Percentiles rank a stretch among this genome's conserved stretches.
Evolutionary conservation across 2,329 filamentous ascomycete genomes (phyloP).

Genomic region (Westerdykella ornata): DNA sequence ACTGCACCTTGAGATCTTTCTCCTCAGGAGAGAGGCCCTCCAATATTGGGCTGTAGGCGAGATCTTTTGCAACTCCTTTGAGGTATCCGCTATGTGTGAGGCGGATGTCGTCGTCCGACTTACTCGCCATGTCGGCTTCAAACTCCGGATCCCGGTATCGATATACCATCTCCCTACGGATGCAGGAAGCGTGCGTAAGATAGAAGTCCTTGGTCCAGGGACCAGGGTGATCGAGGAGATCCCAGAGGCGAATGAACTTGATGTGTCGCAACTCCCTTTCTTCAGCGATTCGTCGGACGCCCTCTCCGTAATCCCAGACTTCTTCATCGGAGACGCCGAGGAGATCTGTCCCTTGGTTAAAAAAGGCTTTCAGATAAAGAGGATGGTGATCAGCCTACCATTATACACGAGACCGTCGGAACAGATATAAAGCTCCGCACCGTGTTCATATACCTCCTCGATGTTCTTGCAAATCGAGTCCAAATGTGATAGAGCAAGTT

Average conservation of each 20-base stretch:
- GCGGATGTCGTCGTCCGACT: constrained; percentile 11
- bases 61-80: constrained; percentile 8
- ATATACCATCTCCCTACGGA: constrained; percentile 20
- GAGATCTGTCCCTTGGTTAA: constrained; percentile 23
- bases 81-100: constrained; percentile 9
- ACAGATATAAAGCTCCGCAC: constrained; percentile 39
- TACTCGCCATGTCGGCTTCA: constrained; percentile 27
- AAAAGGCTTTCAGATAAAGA: constrained; percentile 1
- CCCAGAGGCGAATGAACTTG: constrained; percentile 35
- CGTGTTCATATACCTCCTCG: constrained; percentile 35
- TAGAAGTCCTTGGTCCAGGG: constrained; percentile 15
- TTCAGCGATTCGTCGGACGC: constrained; percentile 30
- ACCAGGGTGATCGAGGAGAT: constrained; percentile 26
- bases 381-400: constrained; percentile 14
- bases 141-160: constrained; percentile 22
- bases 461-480: constrained; percentile 39
- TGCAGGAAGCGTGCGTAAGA: constrained; percentile 16
- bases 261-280: constrained; percentile 30
- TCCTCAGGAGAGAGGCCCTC: constrained; percentile 13
- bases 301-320: constrained; percentile 38
- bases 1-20: constrained; percentile 14
- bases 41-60: constrained; percentile 7
- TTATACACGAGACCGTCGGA: constrained; percentile 43
- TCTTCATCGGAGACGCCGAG: constrained; percentile 38
- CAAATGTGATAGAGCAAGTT: constrained; percentile 38